A percentile compares a stretch with the other conserved stretches of the same genome.
These are phyloP conservation scores for Scolecobasidium constrictum DNA, from an alignment of 2,329 filamentous ascomycete genomes.

Conservation along the genomic window DNA sequence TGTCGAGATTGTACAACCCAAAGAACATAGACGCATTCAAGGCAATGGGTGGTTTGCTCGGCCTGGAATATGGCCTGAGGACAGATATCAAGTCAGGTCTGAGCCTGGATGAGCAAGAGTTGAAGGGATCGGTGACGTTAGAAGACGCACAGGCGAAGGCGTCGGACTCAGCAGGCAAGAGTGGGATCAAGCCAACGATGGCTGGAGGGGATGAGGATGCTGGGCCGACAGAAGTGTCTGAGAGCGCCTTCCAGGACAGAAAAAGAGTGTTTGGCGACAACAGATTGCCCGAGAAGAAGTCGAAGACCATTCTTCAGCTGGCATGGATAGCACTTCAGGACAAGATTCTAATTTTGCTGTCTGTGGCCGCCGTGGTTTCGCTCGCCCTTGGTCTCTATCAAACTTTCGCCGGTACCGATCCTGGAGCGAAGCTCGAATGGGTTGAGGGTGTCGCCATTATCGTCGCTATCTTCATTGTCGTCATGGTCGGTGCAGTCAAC, in stretches of 20 bases:
- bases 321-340: slow-evolving; percentile 80
- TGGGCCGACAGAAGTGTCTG: background rate
- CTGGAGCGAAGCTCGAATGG: slow-evolving; percentile 58
- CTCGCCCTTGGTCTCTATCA: slow-evolving; percentile 66
- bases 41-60: slow-evolving; percentile 60
- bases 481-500: slow-evolving; percentile 65
- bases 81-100: slow-evolving; percentile 56
- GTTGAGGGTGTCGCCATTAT: slow-evolving; percentile 74
- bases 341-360: slow-evolving; percentile 64
- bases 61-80: slow-evolving; percentile 62
- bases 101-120: slow-evolving; percentile 54
- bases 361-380: slow-evolving; percentile 61
- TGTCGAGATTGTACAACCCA: slow-evolving; percentile 71
- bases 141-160: slow-evolving; percentile 40
- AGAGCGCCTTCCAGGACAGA: slow-evolving; percentile 38
- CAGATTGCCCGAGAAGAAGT: slow-evolving; percentile 56
- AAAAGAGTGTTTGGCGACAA: slow-evolving; percentile 62
- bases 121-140: slow-evolving; percentile 58
- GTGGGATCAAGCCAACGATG: background rate
- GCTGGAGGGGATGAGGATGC: background rate
- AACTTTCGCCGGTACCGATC: slow-evolving; percentile 43
- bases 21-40: slow-evolving; percentile 68
- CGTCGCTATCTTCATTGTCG: slow-evolving; percentile 64
- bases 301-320: slow-evolving; percentile 57
- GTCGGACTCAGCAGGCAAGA: background rate